Evolutionary conservation across 75 land plant species (phyloP).

Genomic region (Cupressus sempervirens): DNA sequence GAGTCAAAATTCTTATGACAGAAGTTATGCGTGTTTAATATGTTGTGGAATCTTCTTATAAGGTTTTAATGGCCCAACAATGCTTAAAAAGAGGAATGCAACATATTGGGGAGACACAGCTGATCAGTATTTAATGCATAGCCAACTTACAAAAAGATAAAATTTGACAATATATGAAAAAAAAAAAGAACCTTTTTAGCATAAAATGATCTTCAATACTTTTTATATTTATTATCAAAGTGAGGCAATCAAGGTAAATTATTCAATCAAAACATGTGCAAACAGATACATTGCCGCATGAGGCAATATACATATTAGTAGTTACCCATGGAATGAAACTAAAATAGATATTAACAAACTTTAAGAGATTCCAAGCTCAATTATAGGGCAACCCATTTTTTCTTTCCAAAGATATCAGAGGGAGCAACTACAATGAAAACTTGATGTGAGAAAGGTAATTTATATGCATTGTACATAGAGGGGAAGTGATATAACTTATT

Average conservation of each 20-base stretch:
- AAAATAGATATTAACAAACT: conserved; percentile 1
- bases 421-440: neutral
- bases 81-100: neutral
- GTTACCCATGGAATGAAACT: neutral
- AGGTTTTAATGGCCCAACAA: neutral
- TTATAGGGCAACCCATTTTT: neutral
- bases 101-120: neutral
- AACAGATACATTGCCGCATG: neutral
- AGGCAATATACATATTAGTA: neutral
- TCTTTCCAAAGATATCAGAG: neutral
- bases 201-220: neutral
- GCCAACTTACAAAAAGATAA: neutral
- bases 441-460: neutral
- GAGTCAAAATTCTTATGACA: too few species aligned
- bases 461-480: neutral
- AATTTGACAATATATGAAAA: neutral
- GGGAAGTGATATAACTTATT: neutral
- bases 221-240: neutral
- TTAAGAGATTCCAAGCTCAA: neutral
- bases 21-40: neutral
- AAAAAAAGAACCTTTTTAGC: neutral
- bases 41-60: neutral
- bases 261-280: neutral
- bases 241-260: neutral
- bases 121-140: neutral